Conservation (phyloP, 805 yeast genomes). For the Starmerella potacharoeniae region DNA sequence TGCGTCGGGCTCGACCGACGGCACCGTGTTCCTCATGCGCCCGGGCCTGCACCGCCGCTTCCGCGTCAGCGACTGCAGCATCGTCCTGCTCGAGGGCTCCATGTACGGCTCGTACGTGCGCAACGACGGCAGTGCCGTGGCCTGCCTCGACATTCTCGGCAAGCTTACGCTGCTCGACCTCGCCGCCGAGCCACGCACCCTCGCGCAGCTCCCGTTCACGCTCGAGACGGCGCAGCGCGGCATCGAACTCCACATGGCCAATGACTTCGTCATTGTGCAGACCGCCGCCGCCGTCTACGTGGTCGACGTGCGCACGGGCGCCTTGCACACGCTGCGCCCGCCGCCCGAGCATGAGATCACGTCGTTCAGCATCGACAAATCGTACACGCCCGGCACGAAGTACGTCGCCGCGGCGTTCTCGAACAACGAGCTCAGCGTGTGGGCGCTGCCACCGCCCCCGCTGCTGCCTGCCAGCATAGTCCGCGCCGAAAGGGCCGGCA, state of each 20-base stretch:
- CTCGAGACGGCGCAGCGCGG: not conserved
- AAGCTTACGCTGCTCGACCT: not conserved
- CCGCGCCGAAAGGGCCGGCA: not conserved
- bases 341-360: conserved; percentile 5
- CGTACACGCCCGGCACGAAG: conserved; percentile 8
- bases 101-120: conserved; percentile 10
- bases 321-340: not conserved
- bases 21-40: conserved; percentile 9
- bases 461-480: not conserved
- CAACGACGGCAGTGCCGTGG: conserved; percentile 12
- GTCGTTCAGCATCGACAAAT: conserved; percentile 16
- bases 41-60: not conserved
- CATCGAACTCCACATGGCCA: conserved; percentile 8
- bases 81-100: conserved; percentile 12
- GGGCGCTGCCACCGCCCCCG: conserved; percentile 9
- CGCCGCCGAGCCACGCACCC: not conserved
- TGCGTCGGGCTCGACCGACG: conserved; percentile 18
- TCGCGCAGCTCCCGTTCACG: conserved; percentile 3
- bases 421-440: conserved; percentile 7
- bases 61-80: conserved; percentile 2
- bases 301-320: conserved; percentile 4
- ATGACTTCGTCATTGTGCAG: conserved; percentile 10
- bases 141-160: conserved; percentile 10
- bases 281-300: not conserved
- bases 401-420: conserved; percentile 10